Percentiles rank a stretch among this genome's conserved stretches.
Conservation (phyloP, 1,139 yeast species). For the Lodderomyces jiufengensis region DNA sequence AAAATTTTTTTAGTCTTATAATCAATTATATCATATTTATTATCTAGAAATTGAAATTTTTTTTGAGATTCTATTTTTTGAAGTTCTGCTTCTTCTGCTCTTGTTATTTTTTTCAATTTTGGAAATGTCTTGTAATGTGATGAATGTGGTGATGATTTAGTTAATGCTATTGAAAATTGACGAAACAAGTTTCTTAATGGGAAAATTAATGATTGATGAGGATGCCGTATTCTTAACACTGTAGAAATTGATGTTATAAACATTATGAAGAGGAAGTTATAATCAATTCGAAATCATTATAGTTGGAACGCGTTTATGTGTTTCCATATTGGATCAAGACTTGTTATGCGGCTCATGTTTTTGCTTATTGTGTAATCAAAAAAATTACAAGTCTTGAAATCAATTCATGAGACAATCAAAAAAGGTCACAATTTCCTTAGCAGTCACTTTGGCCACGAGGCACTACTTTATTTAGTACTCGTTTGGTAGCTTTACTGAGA, state of each 20-base stretch:
- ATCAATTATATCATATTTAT: conserved; percentile 26
- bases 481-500: neutral
- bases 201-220: neutral
- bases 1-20: conserved; percentile 26
- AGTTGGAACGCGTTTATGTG: too few species aligned
- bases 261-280: too few species aligned
- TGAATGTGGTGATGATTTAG: neutral
- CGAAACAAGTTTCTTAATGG: neutral
- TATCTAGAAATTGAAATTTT: conserved; percentile 27
- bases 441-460: too few species aligned
- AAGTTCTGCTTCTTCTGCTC: conserved; percentile 17
- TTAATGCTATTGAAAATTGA: neutral
- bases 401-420: conserved; percentile 3
- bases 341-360: neutral
- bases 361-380: neutral
- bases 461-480: too few species aligned
- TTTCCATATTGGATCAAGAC: neutral
- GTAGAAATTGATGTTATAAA: too few species aligned
- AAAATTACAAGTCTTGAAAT: too few species aligned
- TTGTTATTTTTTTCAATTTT: conserved; percentile 3
- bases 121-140: conserved; percentile 1
- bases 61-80: conserved; percentile 20
- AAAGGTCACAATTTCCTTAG: too few species aligned
- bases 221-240: too few species aligned
- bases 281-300: too few species aligned